Conservation (phyloP, 2,329 filamentous ascomycete genomes). For the Fusarium torreyae region DNA sequence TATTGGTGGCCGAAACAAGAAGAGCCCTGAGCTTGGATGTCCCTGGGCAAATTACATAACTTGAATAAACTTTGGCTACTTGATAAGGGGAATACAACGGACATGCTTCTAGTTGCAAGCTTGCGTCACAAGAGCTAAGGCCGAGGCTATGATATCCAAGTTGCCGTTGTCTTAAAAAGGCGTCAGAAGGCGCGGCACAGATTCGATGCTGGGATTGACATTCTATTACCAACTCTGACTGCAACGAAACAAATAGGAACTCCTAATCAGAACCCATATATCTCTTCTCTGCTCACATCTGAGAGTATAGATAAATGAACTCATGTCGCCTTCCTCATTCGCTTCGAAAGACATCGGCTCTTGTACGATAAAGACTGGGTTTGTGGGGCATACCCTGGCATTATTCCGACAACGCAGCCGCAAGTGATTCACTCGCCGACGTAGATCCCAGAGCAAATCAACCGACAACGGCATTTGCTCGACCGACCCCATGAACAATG, state of each 20-base stretch:
- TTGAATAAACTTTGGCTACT: slow-evolving; percentile 30
- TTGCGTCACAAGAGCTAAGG: slow-evolving; percentile 25
- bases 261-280: too few species aligned
- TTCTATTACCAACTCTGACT: too few species aligned
- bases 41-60: slow-evolving; percentile 39
- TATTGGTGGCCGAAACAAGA: slow-evolving; percentile 41
- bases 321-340: background rate
- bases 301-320: background rate
- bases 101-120: slow-evolving; percentile 14
- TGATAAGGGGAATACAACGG: slow-evolving; percentile 45
- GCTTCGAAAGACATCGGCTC: background rate
- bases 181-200: background rate
- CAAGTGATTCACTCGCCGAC: slow-evolving; percentile 39
- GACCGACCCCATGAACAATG: slow-evolving; percentile 3
- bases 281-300: background rate
- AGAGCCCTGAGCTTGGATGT: slow-evolving; percentile 20
- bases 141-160: background rate
- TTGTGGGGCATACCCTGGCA: slow-evolving; percentile 26
- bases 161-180: background rate
- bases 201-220: too few species aligned
- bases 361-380: slow-evolving; percentile 11
- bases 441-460: slow-evolving; percentile 6
- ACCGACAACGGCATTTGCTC: slow-evolving; percentile 13
- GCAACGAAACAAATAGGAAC: too few species aligned
- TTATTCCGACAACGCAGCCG: slow-evolving; percentile 37